phyloP scores from a whole-genome alignment of 2,329 filamentous ascomycete species.

The Colletotrichum lini region DNA sequence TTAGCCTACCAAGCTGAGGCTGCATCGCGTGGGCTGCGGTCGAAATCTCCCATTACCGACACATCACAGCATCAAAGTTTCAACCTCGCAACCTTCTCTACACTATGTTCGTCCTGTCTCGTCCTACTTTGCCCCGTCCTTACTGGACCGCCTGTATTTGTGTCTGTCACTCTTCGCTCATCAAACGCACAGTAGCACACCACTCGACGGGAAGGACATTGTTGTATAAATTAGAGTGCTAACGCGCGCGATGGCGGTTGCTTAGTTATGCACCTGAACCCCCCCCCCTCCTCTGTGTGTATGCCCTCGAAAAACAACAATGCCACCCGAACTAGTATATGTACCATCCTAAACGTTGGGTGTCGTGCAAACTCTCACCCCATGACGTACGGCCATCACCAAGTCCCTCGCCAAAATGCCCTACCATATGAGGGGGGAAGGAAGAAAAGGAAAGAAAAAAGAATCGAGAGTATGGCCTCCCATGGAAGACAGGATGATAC shows the following conservation, averaged over 20 bases:
- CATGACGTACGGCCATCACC: conserved; percentile 23
- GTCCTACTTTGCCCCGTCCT: not conserved
- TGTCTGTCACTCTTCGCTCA: not conserved
- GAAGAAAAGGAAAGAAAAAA: conserved; percentile 19
- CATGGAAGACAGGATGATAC: conserved; percentile 44
- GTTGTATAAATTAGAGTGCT: conserved; percentile 26
- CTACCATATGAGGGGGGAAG: not conserved
- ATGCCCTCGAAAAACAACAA: not conserved
- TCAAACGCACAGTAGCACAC: not conserved
- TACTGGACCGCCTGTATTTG: not conserved
- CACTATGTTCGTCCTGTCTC: not conserved
- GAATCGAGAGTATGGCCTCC: conserved; percentile 39
- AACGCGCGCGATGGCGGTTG: conserved; percentile 14
- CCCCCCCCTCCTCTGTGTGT: not conserved
- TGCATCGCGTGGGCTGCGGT: conserved; percentile 31
- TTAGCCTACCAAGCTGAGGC: conserved; percentile 18
- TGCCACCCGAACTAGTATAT: not conserved
- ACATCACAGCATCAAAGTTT: not conserved
- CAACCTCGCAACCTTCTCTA: not conserved
- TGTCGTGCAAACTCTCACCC: conserved; percentile 30
- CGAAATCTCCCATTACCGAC: conserved; percentile 22
- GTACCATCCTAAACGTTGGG: conserved; percentile 28
- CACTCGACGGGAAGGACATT: not conserved
- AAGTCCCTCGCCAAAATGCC: not conserved
- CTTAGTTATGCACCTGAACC: conserved; percentile 25